Base-by-base conservation (phyloP, 2,329 filamentous ascomycete species). In the Ophiostoma himal-ulmi region DNA sequence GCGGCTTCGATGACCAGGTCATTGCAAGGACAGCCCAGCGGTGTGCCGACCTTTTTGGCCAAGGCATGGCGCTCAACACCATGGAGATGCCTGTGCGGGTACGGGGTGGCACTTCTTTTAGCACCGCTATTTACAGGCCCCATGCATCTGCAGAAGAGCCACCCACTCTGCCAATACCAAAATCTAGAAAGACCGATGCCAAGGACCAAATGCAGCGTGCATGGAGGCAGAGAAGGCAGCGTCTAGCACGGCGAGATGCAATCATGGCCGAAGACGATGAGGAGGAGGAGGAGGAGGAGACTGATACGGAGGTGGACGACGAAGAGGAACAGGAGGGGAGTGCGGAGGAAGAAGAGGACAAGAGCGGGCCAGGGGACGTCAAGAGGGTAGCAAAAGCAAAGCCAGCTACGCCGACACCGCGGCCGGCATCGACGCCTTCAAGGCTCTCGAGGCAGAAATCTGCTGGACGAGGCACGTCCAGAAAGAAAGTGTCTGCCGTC, bases 21-120 rank as follows among this genome's bases (percentile, higher is more conserved):
- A 79, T 97, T 14, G 85, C 88, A 69, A 86, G 91, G 39, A 86
- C 93, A 0, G 86, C 90, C 1, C 83, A 88, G 76, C 86, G 94
- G 67, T 98, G 94, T 76, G 87, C 90, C 2, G 82, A 86, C 65
- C 81, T 97, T 0, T 97, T 97, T 75, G 85, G 84, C 0, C 86
- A 95, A 78, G 82, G 85, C 34, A 93, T 95, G 86, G 80, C 82
- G 1, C 83, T 93, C 71, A 83, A 84, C 34, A 86, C 82, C 0
- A 79, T 92, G 44, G 68, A 11, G 75, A 74, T 6, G 73, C 74
- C 62, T 72, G 69, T 22, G 44, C 54, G 57, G 10, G 64, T 11
- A 34, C 54, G 57, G 20, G 64, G 37, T 3, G 64, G 30, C 3
- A 5, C 10, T 20, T 7, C 64, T 2, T 41, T 26, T 8, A 11